These are phyloP conservation scores for Pilobolus umbonatus DNA, from an alignment of 192 early-diverging fungal genomes.

Conservation along the genomic window DNA sequence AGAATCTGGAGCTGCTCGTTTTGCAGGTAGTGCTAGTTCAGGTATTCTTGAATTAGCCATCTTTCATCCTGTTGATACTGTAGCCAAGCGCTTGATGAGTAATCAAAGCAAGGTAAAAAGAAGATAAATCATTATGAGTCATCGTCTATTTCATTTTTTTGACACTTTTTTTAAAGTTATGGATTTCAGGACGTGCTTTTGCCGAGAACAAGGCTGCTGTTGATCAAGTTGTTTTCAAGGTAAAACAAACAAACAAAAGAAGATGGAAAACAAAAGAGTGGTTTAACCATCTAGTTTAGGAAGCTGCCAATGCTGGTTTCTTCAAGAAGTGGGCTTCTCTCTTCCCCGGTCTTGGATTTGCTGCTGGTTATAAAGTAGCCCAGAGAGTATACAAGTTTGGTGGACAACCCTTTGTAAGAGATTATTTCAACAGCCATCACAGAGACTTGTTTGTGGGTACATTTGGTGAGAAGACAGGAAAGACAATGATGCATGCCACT, in stretches of 20 bases:
- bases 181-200: slow-evolving; percentile 60
- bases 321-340: slow-evolving; percentile 86
- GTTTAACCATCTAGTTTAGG: slow-evolving; percentile 34
- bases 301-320: slow-evolving; percentile 68
- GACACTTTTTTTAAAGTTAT: slow-evolving; percentile 42
- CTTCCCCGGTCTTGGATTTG: slow-evolving; percentile 97
- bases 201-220: slow-evolving; percentile 62
- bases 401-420: slow-evolving; percentile 94
- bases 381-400: slow-evolving; percentile 99
- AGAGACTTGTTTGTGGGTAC: slow-evolving; percentile 63
- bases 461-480: slow-evolving; percentile 93
- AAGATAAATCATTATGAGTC: background rate
- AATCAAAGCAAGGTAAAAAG: slow-evolving; percentile 70
- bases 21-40: slow-evolving; percentile 85
- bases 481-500: slow-evolving; percentile 97
- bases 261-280: background rate
- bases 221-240: slow-evolving; percentile 88
- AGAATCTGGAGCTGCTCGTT: slow-evolving; percentile 85
- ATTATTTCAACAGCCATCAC: slow-evolving; percentile 85
- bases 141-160: background rate
- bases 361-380: slow-evolving; percentile 96
- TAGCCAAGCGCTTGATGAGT: slow-evolving; percentile 98
- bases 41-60: slow-evolving; percentile 92
- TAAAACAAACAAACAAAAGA: slow-evolving; percentile 23
- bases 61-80: slow-evolving; percentile 98